phyloP scores from a whole-genome alignment of 768 basidiomycete genomes.

The Lactarius trivialis region DNA sequence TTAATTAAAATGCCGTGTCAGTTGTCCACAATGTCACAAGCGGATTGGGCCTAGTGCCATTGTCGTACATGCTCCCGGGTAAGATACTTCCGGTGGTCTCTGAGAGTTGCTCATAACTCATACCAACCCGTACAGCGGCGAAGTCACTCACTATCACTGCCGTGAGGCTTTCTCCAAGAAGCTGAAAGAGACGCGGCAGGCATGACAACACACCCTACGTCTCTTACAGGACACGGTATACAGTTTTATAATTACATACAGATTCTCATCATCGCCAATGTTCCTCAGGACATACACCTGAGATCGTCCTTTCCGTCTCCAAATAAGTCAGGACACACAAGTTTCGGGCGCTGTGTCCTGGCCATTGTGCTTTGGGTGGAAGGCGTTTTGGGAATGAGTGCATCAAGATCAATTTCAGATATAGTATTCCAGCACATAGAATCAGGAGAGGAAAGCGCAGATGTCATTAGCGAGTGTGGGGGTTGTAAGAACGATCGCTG shows the following conservation, averaged over 20 bases:
- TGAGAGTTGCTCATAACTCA: not conserved
- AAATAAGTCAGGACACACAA: conserved; percentile 12
- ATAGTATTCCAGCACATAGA: not conserved
- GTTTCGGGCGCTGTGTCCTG: not conserved
- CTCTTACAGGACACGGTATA: not conserved
- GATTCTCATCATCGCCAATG: not conserved
- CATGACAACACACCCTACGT: not conserved
- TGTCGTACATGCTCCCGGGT: conserved; percentile 22
- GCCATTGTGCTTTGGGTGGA: not conserved
- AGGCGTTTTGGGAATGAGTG: not conserved
- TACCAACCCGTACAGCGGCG: conserved; percentile 51
- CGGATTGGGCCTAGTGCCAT: conserved; percentile 24
- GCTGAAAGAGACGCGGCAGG: conserved; percentile 36
- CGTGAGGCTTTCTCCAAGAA: conserved; percentile 71
- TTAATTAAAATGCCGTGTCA: not conserved
- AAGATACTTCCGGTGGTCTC: not conserved
- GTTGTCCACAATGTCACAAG: conserved; percentile 24
- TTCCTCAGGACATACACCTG: not conserved
- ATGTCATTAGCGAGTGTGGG: not conserved
- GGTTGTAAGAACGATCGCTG: not conserved
- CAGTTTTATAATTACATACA: conserved; percentile 7
- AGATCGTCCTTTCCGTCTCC: not conserved
- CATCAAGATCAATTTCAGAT: conserved; percentile 1
- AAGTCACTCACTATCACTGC: conserved; percentile 96
- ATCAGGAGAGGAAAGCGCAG: not conserved